These are phyloP conservation scores for Leccinum pachyderme DNA, from an alignment of 1,284 basidiomycete genomes.

Conservation along the genomic window DNA sequence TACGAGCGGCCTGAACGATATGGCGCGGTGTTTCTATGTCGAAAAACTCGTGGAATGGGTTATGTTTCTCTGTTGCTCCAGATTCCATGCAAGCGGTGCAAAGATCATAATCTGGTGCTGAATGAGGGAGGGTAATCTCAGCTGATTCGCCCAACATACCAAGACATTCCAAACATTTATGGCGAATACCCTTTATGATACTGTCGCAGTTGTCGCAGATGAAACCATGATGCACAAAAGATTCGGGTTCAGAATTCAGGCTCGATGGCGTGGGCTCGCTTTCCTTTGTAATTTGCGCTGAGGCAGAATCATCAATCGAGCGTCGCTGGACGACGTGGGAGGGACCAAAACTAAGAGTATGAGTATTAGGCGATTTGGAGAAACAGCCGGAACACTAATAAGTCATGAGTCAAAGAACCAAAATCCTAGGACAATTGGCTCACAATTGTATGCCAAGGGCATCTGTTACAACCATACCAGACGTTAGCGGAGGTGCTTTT, in stretches of 20 bases:
- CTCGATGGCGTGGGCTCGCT: neutral
- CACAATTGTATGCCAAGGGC: constrained; percentile 44
- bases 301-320: neutral
- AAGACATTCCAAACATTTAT: constrained; percentile 74
- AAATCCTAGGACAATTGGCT: constrained; percentile 31
- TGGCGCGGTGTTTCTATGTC: constrained; percentile 62
- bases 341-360: constrained; percentile 32
- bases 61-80: constrained; percentile 47
- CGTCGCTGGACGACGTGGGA: constrained; percentile 28
- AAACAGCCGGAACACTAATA: constrained; percentile 30
- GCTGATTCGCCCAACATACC: constrained; percentile 38
- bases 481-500: constrained; percentile 34
- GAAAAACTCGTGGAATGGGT: constrained; percentile 67
- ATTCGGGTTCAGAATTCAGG: neutral
- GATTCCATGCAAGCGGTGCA: constrained; percentile 55
- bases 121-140: neutral
- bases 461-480: constrained; percentile 45
- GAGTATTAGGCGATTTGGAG: constrained; percentile 25
- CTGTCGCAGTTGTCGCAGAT: constrained; percentile 50
- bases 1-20: constrained; percentile 59
- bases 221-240: constrained; percentile 21
- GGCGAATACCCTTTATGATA: constrained; percentile 58
- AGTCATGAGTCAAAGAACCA: constrained; percentile 9
- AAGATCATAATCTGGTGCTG: constrained; percentile 61
- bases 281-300: constrained; percentile 3